Base-by-base conservation (phyloP, 176 grass and related monocot species). In the Ensete glaucum region DNA sequence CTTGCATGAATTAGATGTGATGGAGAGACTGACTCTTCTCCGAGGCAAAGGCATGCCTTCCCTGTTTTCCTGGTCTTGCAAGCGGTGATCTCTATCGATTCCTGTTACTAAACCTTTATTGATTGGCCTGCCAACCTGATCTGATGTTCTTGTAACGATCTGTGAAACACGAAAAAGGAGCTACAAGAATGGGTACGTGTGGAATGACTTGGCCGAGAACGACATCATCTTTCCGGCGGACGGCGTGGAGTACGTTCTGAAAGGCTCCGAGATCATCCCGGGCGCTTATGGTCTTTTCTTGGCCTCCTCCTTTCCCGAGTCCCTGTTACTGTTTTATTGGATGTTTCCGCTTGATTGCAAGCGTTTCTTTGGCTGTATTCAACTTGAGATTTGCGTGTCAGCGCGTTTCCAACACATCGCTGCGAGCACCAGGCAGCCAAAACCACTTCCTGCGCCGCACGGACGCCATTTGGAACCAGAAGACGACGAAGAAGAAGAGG, bases 161-260 rank as follows among this genome's bases (percentile, higher is more conserved):
- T 5, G 29, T 34, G 29, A 34, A 34, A 34, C 29, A 5, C 29
- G 29, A 12, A 64, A 25, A 22, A 99, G 96, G 96, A 91, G 85
- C 90, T 99, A 99, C 81, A 99, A 99, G 80, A 99, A 99, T 66
- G 96, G 96, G 48, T 99, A 99, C 82, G 91, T 99, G 51, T 99
- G 96, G 96, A 99, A 99, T 70, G 96, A 99, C 83, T 67, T 99
- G 56, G 93, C 86, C 19, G 96, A 89, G 76, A 91, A 83, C 82
- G 96, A 99, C 13, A 76, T 89, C 19, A 99, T 99, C 67, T 95
- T 89, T 82, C 96, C 91, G 64, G 89, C 96, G 1, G 91, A 99
- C 81, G 91, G 96, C 83, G 88, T 88, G 1, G 96, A 99, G 80
- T 95, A 99, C 85, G 96, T 99, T 26, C 96, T 99, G 75, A 99